These are phyloP conservation scores for Isochrysis galbana DNA, from an alignment of 78 protist species.

Conservation along the genomic window DNA sequence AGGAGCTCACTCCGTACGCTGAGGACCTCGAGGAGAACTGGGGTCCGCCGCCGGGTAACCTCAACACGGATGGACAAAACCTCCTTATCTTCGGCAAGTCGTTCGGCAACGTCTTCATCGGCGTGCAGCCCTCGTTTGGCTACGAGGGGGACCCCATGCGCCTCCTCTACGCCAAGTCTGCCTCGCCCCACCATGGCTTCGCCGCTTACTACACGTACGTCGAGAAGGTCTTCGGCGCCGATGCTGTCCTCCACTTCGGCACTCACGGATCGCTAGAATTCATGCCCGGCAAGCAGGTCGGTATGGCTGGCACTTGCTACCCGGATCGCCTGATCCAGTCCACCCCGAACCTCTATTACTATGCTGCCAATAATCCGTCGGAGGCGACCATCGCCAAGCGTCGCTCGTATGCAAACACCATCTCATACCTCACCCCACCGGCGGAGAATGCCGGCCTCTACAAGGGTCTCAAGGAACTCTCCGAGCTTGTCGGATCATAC, in stretches of 20 bases:
- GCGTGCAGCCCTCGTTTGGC: conserved; percentile 61
- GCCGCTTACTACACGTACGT: conserved; percentile 62
- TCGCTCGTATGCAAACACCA: conserved; percentile 55
- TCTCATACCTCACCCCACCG: conserved; percentile 62
- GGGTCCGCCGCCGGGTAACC: conserved; percentile 53
- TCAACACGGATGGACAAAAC: conserved; percentile 55
- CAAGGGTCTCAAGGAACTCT: conserved; percentile 60
- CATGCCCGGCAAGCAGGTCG: conserved; percentile 67
- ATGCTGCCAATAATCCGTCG: conserved; percentile 60
- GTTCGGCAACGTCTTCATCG: conserved; percentile 58
- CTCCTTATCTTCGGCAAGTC: conserved; percentile 49
- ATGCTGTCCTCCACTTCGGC: conserved; percentile 65
- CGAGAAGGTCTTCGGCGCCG: conserved; percentile 52
- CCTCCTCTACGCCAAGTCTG: conserved; percentile 49
- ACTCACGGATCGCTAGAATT: conserved; percentile 62
- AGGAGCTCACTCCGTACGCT: conserved; percentile 46
- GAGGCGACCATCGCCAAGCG: conserved; percentile 64
- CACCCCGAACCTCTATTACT: conserved; percentile 55
- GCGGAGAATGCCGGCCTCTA: conserved; percentile 63
- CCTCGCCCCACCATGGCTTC: conserved; percentile 62
- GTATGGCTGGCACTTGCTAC: conserved; percentile 47
- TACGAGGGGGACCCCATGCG: conserved; percentile 69
- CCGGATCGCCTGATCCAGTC: conserved; percentile 54
- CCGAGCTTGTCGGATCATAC: conserved; percentile 51
- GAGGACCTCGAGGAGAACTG: conserved; percentile 52